Evolutionary conservation across 352 stramenopile species (phyloP).

Genomic region (Phytophthora cactorum): DNA sequence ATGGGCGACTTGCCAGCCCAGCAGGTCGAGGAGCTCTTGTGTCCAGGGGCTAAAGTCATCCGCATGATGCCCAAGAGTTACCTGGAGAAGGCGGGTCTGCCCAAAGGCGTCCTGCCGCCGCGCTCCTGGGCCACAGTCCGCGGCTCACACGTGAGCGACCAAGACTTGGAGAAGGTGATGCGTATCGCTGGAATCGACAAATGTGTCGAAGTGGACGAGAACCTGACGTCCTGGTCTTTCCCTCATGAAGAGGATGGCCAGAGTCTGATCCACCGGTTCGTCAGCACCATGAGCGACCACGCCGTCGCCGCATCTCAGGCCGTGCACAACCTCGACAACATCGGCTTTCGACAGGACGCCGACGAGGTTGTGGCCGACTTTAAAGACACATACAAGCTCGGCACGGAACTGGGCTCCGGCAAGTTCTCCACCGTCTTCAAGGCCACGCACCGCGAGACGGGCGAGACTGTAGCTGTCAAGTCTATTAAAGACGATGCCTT

Average conservation of each 20-base stretch:
- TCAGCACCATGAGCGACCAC: slow-evolving; percentile 44
- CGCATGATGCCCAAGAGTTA: slow-evolving; percentile 76
- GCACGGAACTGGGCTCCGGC: slow-evolving; percentile 57
- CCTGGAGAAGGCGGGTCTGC: slow-evolving; percentile 59
- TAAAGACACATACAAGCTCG: slow-evolving; percentile 68
- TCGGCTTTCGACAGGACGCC: neutral
- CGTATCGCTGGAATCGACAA: slow-evolving; percentile 60
- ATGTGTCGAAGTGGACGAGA: slow-evolving; percentile 52
- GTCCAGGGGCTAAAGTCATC: slow-evolving; percentile 72
- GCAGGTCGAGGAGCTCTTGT: slow-evolving; percentile 63
- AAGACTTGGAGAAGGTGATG: slow-evolving; percentile 67
- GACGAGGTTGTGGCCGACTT: slow-evolving; percentile 38
- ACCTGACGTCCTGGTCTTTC: slow-evolving; percentile 36
- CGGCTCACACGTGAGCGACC: slow-evolving; percentile 54
- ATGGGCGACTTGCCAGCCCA: slow-evolving; percentile 67
- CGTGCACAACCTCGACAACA: slow-evolving; percentile 14
- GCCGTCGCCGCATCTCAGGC: slow-evolving; percentile 22
- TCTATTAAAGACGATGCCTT: slow-evolving; percentile 57
- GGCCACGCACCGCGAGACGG: slow-evolving; percentile 52
- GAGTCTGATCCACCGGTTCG: slow-evolving; percentile 42
- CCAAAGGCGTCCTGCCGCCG: slow-evolving; percentile 54
- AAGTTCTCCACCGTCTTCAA: slow-evolving; percentile 69
- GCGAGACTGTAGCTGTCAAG: slow-evolving; percentile 67
- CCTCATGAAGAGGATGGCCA: slow-evolving; percentile 17
- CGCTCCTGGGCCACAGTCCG: slow-evolving; percentile 61